Base-by-base conservation (phyloP, 1,139 yeast species). In the Debaryomycetaceae sp. region DNA sequence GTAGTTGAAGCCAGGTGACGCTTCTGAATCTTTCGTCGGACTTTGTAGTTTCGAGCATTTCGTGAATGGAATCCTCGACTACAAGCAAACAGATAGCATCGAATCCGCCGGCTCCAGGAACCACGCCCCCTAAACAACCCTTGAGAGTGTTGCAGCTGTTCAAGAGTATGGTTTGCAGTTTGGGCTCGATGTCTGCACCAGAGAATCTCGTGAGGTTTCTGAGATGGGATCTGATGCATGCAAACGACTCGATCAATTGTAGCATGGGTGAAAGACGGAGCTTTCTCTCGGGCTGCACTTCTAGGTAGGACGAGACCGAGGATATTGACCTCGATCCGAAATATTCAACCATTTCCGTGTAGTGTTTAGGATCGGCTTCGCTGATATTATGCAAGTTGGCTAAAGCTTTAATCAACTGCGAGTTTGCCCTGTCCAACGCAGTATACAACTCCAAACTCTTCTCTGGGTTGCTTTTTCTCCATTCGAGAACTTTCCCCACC, bases 101-200 rank as follows among this genome's bases (percentile, higher is more conserved):
- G 60, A 81, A 87, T 0, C 99, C 99, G 22, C 99, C 99, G 0
- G 99, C 99, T 2, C 99, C 99, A 0, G 99, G 99, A 4, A 93
- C 96, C 31, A 93, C 95, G 8, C 97, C 97, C 0, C 97, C 96
- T 22, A 91, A 57, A 37, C 90, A 95, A 9, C 99, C 99, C 0
- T 72, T 70, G 17, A 87, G 52, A 0, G 58, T 43, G 20, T 62
- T 54, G 52, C 95, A 85, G 14, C 68, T 63, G 56, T 93, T 83
- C n/a, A 95, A 66, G 6, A 93, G 68, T 5, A 53, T 47, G 0
- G 97, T 87, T 65, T 95, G 99, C 22, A 75, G 69, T 2, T 62
- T 65, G 0, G 99, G 99, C 63, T 93, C 99, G 43, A 93, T 81
- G n/a, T 86, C 88, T 1, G 95, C 98, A 1, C 85, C 85, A 0